phyloP scores from a whole-genome alignment of 768 basidiomycete species.

The Fomitopsis pulvina region DNA sequence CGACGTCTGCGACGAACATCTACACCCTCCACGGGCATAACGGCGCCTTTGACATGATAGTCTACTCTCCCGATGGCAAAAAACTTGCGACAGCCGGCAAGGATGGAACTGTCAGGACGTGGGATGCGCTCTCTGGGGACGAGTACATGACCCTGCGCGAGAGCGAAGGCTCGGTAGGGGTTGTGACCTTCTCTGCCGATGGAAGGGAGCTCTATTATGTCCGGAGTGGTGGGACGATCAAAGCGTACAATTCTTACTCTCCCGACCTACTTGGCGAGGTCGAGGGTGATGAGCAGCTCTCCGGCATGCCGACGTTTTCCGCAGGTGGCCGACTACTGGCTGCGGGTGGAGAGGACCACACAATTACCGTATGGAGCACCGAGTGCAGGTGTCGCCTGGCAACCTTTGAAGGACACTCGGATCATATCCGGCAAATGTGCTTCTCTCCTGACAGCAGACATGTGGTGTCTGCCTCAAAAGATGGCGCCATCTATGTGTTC shows the following conservation, averaged over 20 bases:
- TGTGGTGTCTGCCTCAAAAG: conserved; percentile 44
- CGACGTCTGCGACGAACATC: neutral
- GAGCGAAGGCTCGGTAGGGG: neutral
- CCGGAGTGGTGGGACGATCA: conserved; percentile 32
- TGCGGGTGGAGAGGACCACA: neutral
- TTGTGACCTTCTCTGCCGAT: conserved; percentile 5
- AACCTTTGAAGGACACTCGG: conserved; percentile 6
- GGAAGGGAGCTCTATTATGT: conserved; percentile 6
- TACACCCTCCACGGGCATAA: neutral
- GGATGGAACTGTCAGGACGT: conserved; percentile 14
- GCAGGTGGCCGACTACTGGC: neutral
- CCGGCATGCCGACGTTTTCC: conserved; percentile 8
- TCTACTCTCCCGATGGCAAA: conserved; percentile 5
- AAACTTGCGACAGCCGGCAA: conserved; percentile 12
- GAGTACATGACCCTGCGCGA: neutral
- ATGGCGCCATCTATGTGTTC: conserved; percentile 30
- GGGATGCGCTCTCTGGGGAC: neutral
- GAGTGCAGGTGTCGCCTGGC: neutral
- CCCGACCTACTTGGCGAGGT: conserved; percentile 22
- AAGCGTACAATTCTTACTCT: conserved; percentile 34
- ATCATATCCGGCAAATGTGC: neutral
- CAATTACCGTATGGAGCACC: conserved; percentile 8
- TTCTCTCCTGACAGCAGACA: conserved; percentile 35
- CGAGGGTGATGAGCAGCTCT: conserved; percentile 4
- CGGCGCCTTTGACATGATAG: neutral